Evolutionary conservation across 495 filamentous ascomycete species (phyloP).

Genomic region (Hyaloscypha finlandica): DNA sequence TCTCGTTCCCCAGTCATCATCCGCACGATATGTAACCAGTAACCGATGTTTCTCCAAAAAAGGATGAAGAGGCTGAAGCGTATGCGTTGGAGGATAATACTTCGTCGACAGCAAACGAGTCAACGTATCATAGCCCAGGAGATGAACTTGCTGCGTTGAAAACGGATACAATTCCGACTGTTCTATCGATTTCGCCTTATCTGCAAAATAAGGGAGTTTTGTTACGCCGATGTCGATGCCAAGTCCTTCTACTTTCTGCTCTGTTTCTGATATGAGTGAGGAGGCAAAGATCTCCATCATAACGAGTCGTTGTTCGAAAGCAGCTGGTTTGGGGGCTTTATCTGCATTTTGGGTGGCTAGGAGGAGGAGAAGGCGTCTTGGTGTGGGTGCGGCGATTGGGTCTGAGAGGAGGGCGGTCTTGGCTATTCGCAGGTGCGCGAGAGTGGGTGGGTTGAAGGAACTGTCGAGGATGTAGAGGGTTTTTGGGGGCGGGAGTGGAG

Average conservation of each 20-base stretch:
- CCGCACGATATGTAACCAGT: constrained; percentile 70
- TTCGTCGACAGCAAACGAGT: constrained; percentile 79
- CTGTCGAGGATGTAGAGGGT: constrained; percentile 86
- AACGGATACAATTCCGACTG: constrained; percentile 50
- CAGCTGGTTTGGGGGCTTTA: constrained; percentile 81
- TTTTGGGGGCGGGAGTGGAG: constrained; percentile 21
- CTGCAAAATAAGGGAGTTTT: constrained; percentile 79
- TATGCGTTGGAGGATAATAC: constrained; percentile 70
- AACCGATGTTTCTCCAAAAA: constrained; percentile 73
- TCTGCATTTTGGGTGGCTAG: constrained; percentile 93
- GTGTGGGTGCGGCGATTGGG: constrained; percentile 20
- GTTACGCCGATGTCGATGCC: constrained; percentile 79
- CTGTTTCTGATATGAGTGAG: constrained; percentile 48
- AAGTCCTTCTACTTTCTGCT: constrained; percentile 31
- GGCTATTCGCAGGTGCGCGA: constrained; percentile 78
- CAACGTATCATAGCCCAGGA: constrained; percentile 87
- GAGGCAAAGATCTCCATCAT: constrained; percentile 86
- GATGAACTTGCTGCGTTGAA: constrained; percentile 66
- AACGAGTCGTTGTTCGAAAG: constrained; percentile 76
- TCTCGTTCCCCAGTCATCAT: constrained; percentile 62
- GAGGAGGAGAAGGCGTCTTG: constrained; percentile 70
- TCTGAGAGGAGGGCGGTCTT: constrained; percentile 61
- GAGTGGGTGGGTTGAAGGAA: constrained; percentile 91
- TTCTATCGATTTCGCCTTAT: constrained; percentile 75
- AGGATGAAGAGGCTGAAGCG: constrained; percentile 57